phyloP scores from a whole-genome alignment of 2,329 filamentous ascomycete genomes.

The Ophiostoma triangulosporum region DNA sequence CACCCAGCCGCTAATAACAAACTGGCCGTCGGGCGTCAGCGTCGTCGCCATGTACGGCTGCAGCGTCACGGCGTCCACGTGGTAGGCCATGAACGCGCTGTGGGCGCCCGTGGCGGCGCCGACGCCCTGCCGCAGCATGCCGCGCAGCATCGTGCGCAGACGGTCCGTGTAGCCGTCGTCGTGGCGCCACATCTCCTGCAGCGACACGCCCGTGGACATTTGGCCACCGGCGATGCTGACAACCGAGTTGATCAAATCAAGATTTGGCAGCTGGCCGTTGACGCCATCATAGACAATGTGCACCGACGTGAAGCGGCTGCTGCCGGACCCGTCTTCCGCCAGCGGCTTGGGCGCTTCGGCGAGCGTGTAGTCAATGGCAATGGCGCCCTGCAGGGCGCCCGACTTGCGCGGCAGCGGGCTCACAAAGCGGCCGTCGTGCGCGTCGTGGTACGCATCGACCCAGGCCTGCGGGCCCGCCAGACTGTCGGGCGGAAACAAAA shows the following conservation, averaged over 20 bases:
- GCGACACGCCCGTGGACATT: slow-evolving; percentile 72
- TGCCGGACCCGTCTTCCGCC: neutral
- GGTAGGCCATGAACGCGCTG: slow-evolving; percentile 93
- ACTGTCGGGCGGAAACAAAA: slow-evolving; percentile 80
- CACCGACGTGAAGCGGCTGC: slow-evolving; percentile 63
- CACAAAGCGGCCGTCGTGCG: slow-evolving; percentile 58
- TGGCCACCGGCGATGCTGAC: slow-evolving; percentile 78
- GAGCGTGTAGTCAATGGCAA: slow-evolving; percentile 87
- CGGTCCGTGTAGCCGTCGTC: slow-evolving; percentile 74
- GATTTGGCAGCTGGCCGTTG: slow-evolving; percentile 88
- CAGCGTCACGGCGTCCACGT: slow-evolving; percentile 89
- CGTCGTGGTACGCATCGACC: slow-evolving; percentile 95
- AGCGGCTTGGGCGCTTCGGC: slow-evolving; percentile 29
- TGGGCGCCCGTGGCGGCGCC: slow-evolving; percentile 84
- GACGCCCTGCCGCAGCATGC: slow-evolving; percentile 83
- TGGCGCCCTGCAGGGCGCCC: slow-evolving; percentile 78
- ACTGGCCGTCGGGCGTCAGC: slow-evolving; percentile 28
- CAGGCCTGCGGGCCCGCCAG: slow-evolving; percentile 85
- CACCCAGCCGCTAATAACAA: slow-evolving; percentile 60
- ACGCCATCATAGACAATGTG: slow-evolving; percentile 91
- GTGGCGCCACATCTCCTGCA: slow-evolving; percentile 78
- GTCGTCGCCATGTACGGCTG: slow-evolving; percentile 47
- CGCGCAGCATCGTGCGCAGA: slow-evolving; percentile 75
- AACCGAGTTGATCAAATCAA: slow-evolving; percentile 91
- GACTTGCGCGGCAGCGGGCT: slow-evolving; percentile 76